phyloP scores from a whole-genome alignment of 1,284 basidiomycete genomes.

The Ceratobasidium theobromae region DNA sequence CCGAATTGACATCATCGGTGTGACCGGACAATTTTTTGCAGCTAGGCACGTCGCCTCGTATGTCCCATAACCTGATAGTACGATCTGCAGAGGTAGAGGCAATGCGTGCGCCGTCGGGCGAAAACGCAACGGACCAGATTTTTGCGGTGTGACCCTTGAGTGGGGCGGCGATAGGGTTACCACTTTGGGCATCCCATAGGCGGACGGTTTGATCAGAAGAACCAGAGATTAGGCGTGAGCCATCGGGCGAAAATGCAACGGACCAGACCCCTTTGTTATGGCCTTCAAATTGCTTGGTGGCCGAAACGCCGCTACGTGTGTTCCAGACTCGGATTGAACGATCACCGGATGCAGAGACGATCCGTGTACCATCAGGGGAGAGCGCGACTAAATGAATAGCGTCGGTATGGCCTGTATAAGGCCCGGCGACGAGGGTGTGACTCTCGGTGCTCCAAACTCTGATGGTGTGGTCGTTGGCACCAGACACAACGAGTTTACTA shows the following conservation, averaged over 20 bases:
- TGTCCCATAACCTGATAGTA: too few species aligned
- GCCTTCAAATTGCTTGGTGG: not conserved
- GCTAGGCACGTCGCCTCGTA: too few species aligned
- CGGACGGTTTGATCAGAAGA: conserved; percentile 21
- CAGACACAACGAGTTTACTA: too few species aligned
- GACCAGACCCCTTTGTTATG: not conserved
- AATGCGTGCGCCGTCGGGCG: too few species aligned
- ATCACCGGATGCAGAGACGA: conserved; percentile 16
- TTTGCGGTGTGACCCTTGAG: not conserved
- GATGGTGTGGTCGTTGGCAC: too few species aligned
- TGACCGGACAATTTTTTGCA: too few species aligned
- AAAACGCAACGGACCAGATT: conserved; percentile 29
- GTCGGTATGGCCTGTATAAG: too few species aligned
- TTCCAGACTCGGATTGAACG: conserved; percentile 24
- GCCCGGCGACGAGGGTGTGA: too few species aligned
- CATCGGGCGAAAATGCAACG: conserved; percentile 24
- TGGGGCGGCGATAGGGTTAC: not conserved
- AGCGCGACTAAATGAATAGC: too few species aligned
- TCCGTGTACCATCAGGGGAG: conserved; percentile 10
- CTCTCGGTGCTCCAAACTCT: too few species aligned
- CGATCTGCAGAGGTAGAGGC: too few species aligned
- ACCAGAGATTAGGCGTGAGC: not conserved
- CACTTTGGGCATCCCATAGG: conserved; percentile 27
- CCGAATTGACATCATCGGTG: too few species aligned
- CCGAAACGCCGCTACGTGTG: not conserved